Evolutionary conservation across 495 filamentous ascomycete genomes (phyloP).

Genomic region (Xylaria scruposa): DNA sequence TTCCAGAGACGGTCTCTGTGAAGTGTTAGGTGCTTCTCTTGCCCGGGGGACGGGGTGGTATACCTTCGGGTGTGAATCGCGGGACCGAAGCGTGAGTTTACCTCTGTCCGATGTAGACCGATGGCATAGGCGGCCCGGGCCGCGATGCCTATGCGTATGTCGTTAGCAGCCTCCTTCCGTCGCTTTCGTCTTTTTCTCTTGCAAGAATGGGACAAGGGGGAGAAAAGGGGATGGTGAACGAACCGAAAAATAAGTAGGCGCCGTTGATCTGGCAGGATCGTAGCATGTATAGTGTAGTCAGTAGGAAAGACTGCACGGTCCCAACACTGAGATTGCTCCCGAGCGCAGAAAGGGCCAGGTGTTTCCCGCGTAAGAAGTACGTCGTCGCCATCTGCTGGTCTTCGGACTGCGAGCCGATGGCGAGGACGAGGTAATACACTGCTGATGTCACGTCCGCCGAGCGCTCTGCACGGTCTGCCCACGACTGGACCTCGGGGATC

Average conservation of each 20-base stretch:
- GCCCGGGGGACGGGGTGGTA: neutral
- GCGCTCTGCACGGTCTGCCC: constrained; percentile 34
- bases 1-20: constrained; percentile 66
- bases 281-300: constrained; percentile 67
- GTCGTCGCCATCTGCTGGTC: constrained; percentile 55
- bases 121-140: constrained; percentile 65
- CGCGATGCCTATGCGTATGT: constrained; percentile 51
- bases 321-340: constrained; percentile 62
- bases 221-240: constrained; percentile 18
- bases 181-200: neutral
- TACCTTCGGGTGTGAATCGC: constrained; percentile 50
- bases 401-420: constrained; percentile 65
- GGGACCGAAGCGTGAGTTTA: constrained; percentile 62
- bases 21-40: constrained; percentile 20
- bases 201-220: no score
- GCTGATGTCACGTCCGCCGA: constrained; percentile 55
- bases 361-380: constrained; percentile 64
- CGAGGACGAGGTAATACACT: constrained; percentile 65
- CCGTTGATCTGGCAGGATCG: constrained; percentile 66
- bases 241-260: constrained; percentile 62
- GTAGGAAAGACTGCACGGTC: constrained; percentile 64
- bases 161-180: neutral
- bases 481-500: constrained; percentile 37
- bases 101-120: constrained; percentile 66
- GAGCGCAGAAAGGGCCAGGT: constrained; percentile 61